Conservation (phyloP, 2,329 filamentous ascomycete genomes). For the Colletotrichum australisinense region DNA sequence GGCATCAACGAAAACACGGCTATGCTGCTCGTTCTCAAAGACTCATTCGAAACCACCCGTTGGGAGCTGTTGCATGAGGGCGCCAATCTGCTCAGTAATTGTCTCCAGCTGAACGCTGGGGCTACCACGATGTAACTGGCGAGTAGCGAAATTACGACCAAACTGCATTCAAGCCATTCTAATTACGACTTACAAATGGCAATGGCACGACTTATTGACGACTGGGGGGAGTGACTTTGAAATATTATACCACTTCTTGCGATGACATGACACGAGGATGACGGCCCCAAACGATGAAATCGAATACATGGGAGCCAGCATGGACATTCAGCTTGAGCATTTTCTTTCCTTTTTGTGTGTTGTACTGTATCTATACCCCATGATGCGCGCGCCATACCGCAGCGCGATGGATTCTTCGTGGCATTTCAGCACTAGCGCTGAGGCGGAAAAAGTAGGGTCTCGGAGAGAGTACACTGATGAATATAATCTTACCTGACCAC, state of each 20-base stretch:
- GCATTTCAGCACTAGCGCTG: conserved; percentile 19
- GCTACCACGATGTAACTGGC: conserved; percentile 26
- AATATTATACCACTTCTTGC: conserved; percentile 28
- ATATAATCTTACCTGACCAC: neutral
- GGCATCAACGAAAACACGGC: conserved; percentile 88
- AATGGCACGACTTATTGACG: neutral
- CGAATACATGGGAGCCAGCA: neutral
- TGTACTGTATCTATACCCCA: conserved; percentile 33
- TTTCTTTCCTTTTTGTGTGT: conserved; percentile 2
- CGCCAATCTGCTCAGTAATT: conserved; percentile 82
- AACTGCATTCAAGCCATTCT: neutral
- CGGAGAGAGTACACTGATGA: conserved; percentile 11
- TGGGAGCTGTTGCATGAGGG: conserved; percentile 96
- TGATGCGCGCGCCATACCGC: neutral
- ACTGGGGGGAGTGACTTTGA: conserved; percentile 6
- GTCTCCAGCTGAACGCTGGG: conserved; percentile 70
- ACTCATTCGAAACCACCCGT: conserved; percentile 83
- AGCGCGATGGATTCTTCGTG: conserved; percentile 7
- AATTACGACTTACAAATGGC: neutral
- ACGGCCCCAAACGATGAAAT: conserved; percentile 7
- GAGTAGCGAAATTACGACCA: neutral
- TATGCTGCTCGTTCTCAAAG: conserved; percentile 82
- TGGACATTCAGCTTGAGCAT: neutral
- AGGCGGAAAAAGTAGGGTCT: neutral
- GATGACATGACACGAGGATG: conserved; percentile 5